Percentiles rank a stretch among this genome's conserved stretches.
Evolutionary conservation across 2,329 filamentous ascomycete genomes (phyloP).

Genomic region (Penicillium italicum): DNA sequence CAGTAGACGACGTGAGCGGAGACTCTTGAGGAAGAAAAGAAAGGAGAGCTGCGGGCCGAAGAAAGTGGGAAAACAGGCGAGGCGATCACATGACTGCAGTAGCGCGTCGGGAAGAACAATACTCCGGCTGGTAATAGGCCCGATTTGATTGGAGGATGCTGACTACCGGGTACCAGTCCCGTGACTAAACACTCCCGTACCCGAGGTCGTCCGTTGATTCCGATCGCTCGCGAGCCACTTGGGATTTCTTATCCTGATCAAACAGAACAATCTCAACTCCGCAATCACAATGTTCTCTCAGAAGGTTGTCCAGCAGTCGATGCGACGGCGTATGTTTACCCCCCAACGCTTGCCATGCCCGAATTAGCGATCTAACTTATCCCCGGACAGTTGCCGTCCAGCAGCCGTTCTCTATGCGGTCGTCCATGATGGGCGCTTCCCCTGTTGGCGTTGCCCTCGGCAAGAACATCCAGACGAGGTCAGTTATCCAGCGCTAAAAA

Average conservation of each 20-base stretch:
- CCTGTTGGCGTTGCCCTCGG: constrained; percentile 45
- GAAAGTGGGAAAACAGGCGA: constrained; percentile 20
- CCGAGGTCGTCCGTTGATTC: constrained; percentile 41
- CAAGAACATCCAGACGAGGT: constrained; percentile 46
- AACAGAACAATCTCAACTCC: constrained; percentile 16
- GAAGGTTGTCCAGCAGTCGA: constrained; percentile 47
- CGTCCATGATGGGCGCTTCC: constrained; percentile 43
- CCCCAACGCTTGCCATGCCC: not conserved
- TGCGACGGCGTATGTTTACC: constrained; percentile 47
- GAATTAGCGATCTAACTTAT: constrained; percentile 25
- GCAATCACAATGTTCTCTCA: constrained; percentile 45
- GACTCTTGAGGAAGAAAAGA: constrained; percentile 34
- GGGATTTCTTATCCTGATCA: constrained; percentile 15
- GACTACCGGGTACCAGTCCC: constrained; percentile 23
- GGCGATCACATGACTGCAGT: constrained; percentile 12
- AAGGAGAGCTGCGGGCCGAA: constrained; percentile 9
- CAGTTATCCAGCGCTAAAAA: constrained; percentile 16
- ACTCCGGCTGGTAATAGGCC: constrained; percentile 37
- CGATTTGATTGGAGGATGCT: constrained; percentile 33
- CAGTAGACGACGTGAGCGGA: constrained; percentile 41
- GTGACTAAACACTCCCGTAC: constrained; percentile 32
- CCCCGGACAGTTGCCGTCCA: constrained; percentile 42
- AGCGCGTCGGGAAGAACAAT: constrained; percentile 32
- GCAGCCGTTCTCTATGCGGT: constrained; percentile 43
- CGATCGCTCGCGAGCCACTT: constrained; percentile 31